Conservation (phyloP, 2,329 filamentous ascomycete genomes). For the Colletotrichum acutatum region DNA sequence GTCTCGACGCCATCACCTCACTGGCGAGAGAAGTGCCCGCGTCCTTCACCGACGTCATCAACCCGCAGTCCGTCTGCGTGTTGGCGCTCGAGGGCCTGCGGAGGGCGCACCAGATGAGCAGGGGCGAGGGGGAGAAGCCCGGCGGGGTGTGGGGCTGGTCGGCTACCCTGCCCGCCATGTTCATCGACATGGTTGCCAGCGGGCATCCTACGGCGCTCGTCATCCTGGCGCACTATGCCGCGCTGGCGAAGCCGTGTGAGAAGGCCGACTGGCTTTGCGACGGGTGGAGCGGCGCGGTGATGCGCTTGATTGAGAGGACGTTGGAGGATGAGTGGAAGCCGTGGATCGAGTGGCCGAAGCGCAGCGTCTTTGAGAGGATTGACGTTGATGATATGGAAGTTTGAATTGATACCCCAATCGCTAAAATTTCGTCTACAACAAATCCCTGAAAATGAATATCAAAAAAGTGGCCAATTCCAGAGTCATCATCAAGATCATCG, state of each 20-base stretch:
- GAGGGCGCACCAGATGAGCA: conserved; percentile 11
- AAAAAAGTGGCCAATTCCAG: no score
- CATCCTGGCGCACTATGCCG: conserved; percentile 38
- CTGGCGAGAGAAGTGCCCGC: conserved; percentile 30
- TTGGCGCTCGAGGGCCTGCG: conserved; percentile 36
- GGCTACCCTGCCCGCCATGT: conserved; percentile 30
- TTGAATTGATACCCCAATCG: conserved; percentile 10
- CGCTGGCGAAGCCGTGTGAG: conserved; percentile 17
- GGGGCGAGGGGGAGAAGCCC: not conserved
- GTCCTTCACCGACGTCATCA: conserved; percentile 19
- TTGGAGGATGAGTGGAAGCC: conserved; percentile 27
- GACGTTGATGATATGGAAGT: conserved; percentile 35
- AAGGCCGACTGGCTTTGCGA: conserved; percentile 23
- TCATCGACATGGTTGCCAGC: conserved; percentile 35
- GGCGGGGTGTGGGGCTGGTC: conserved; percentile 34
- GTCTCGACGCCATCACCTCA: conserved; percentile 30
- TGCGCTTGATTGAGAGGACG: conserved; percentile 30
- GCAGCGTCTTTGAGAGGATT: conserved; percentile 31
- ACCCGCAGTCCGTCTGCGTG: conserved; percentile 28
- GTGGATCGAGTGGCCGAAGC: conserved; percentile 37
- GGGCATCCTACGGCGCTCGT: conserved; percentile 35
- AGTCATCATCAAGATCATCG: no score
- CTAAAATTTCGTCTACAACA: not conserved
- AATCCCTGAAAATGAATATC: not conserved
- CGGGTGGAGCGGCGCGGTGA: conserved; percentile 35